Percentiles rank a stretch among this genome's conserved stretches.
Conservation (phyloP, 2,329 filamentous ascomycete genomes). For the Phaeophleospora eucalypticola region DNA sequence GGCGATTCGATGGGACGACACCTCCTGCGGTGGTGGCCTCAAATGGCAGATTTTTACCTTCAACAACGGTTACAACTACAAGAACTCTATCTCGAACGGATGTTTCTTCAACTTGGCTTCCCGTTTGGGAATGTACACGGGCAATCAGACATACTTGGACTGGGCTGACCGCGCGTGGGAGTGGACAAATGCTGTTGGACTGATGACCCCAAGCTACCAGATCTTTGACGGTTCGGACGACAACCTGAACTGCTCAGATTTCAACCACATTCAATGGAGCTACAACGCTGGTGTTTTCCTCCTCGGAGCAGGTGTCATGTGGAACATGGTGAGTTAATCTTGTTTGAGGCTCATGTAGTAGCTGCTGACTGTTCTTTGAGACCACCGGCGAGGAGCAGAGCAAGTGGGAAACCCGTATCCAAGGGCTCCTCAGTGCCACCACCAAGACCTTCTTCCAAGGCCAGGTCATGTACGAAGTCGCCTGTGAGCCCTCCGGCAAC, state of each 20-base stretch:
- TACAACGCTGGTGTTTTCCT: constrained; percentile 47
- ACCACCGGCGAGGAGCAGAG: constrained; percentile 20
- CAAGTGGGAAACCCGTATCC: constrained; percentile 23
- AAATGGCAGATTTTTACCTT: constrained; percentile 40
- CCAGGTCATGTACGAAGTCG: constrained; percentile 44
- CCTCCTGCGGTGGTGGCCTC: constrained; percentile 36
- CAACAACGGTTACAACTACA: constrained; percentile 48
- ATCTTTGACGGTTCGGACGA: constrained; percentile 46
- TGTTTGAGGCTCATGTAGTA: neutral
- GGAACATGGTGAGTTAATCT: constrained; percentile 39
- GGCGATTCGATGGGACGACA: constrained; percentile 35
- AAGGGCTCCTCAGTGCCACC: constrained; percentile 25
- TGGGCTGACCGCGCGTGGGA: constrained; percentile 50
- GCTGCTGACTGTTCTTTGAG: constrained; percentile 10
- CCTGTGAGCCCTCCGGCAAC: constrained; percentile 40
- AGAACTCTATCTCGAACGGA: constrained; percentile 51
- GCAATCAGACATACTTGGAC: constrained; percentile 56
- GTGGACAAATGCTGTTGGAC: constrained; percentile 43
- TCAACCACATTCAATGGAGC: constrained; percentile 45
- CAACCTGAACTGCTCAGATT: constrained; percentile 40
- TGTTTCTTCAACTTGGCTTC: constrained; percentile 51
- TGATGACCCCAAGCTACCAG: constrained; percentile 49
- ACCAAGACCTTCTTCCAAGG: constrained; percentile 38
- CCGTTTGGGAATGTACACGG: constrained; percentile 38
- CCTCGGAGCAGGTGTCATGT: constrained; percentile 45